Percentiles rank a stretch among this genome's conserved stretches.
phyloP scores from a whole-genome alignment of 2,329 filamentous ascomycete species.

The Botryotinia globosa region DNA sequence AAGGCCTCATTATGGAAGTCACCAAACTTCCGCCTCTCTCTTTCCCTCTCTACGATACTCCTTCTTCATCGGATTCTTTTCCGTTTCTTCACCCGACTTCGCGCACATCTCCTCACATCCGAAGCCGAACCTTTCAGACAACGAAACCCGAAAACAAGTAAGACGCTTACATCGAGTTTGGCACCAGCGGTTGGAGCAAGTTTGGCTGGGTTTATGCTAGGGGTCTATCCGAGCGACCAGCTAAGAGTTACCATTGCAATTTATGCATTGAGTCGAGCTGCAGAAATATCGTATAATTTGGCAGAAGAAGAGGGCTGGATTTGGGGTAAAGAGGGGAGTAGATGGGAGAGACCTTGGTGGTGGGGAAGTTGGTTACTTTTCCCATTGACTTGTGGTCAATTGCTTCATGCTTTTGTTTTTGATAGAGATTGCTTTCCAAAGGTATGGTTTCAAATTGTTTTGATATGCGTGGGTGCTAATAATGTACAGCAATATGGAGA shows the following conservation, averaged over 20 bases:
- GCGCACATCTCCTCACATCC: slow-evolving; percentile 74
- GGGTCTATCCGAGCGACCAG: slow-evolving; percentile 67
- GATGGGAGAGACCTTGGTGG: slow-evolving; percentile 72
- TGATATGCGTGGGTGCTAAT: slow-evolving; percentile 17
- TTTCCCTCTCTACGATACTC: slow-evolving; percentile 80
- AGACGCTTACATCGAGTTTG: slow-evolving; percentile 74
- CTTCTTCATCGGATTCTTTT: slow-evolving; percentile 86
- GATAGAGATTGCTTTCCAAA: slow-evolving; percentile 70
- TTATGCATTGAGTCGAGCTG: slow-evolving; percentile 73
- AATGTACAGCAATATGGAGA: slow-evolving; percentile 48
- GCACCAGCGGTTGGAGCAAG: slow-evolving; percentile 90
- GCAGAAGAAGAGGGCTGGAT: slow-evolving; percentile 70
- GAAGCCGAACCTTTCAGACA: slow-evolving; percentile 75
- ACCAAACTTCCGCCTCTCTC: slow-evolving; percentile 70
- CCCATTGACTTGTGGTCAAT: slow-evolving; percentile 71
- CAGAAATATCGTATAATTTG: slow-evolving; percentile 85
- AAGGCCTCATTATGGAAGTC: slow-evolving; percentile 61
- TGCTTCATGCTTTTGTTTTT: slow-evolving; percentile 73
- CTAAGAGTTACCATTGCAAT: slow-evolving; percentile 78
- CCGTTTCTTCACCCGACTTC: slow-evolving; percentile 80
- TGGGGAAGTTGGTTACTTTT: slow-evolving; percentile 82
- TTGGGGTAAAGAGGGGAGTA: slow-evolving; percentile 55
- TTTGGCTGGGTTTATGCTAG: slow-evolving; percentile 78
- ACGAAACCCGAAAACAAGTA: slow-evolving; percentile 75
- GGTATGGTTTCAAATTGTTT: slow-evolving; percentile 44